phyloP scores from a whole-genome alignment of 352 stramenopile genomes.

The Pythium aristosporum region DNA sequence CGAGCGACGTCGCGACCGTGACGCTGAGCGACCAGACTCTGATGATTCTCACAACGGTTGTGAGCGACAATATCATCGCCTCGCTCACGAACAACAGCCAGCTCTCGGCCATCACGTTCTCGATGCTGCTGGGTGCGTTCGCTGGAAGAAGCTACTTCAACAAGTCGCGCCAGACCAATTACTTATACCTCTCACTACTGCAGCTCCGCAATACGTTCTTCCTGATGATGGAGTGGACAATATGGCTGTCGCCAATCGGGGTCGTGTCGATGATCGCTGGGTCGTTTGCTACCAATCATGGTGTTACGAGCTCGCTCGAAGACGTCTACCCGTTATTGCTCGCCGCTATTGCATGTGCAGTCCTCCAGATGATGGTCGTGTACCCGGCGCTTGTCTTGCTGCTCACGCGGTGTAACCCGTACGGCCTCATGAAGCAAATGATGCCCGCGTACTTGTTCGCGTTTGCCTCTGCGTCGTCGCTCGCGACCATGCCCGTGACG shows the following conservation, averaged over 20 bases:
- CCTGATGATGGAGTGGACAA: conserved; percentile 64
- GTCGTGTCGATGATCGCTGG: conserved; percentile 67
- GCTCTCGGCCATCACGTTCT: conserved; percentile 68
- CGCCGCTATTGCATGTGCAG: conserved; percentile 36
- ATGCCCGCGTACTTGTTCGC: conserved; percentile 64
- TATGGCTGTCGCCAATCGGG: conserved; percentile 58
- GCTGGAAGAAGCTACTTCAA: conserved; percentile 59
- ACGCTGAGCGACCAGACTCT: conserved; percentile 63
- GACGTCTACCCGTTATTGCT: conserved; percentile 57
- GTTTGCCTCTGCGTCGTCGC: conserved; percentile 62
- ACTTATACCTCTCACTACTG: conserved; percentile 64
- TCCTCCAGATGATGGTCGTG: conserved; percentile 49
- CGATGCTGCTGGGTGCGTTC: conserved; percentile 60
- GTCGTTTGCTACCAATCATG: conserved; percentile 51
- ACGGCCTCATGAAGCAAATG: conserved; percentile 65
- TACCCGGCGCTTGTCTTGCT: conserved; percentile 64
- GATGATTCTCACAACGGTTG: conserved; percentile 49
- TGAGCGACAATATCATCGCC: conserved; percentile 64
- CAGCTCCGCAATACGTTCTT: no score
- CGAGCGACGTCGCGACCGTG: conserved; percentile 38
- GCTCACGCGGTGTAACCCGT: conserved; percentile 64
- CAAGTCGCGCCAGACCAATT: conserved; percentile 56
- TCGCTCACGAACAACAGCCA: conserved; percentile 47
- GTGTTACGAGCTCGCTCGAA: conserved; percentile 35
- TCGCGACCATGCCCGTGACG: conserved; percentile 64